Evolutionary conservation across 306 rosid species (phyloP), one percentile per base, ranked within the genome.

Genomic region (Prunus dulcis): DNA sequence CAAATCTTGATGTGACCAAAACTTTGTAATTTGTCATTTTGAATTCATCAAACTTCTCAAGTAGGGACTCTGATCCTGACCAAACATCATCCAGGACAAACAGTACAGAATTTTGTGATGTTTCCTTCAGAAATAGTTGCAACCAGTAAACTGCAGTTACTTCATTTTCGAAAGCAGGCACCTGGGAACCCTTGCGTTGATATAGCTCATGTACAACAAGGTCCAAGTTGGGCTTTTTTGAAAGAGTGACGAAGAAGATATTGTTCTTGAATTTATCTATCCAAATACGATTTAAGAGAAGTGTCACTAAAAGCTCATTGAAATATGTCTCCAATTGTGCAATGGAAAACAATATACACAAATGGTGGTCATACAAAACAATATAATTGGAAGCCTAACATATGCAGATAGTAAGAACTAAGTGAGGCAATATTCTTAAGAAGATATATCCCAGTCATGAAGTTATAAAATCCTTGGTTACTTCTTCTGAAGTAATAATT

Each of bases 181-280:
- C 72, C 10, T 11, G 38, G 53, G 14, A 27, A 50, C 69, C 67
- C 50, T 65, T 78, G 51, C 80, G 85, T 67, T 78, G 78, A 82
- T 51, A 82, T 45, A 92, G 71, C 19, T 79, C 81, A 50, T 78
- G 78, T 38, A 81, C 80, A 58, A 88, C 82, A 62, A 28, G 58
- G 6, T 60, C 79, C 80, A 88, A 49, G 69, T 85, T 85, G 55
- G 91, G 89, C n/a, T 64, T 74, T 80, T 86, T 69, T 12, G 78
- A 82, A 65, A 90, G 80, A 13, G 77, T 68, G 62, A 92, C 20
- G 15, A 84, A 92, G 81, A 92, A 78, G 77, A 90, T 88, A 34
- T 84, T 92, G 18, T 76, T 81, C 77, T 77, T 74, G 86, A 85
- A 88, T 73, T 46, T 81, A 64, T 79, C 93, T 91, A 58, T 32